Conservation (phyloP, 2,329 filamentous ascomycete species). For the Aspergillus floridensis region DNA sequence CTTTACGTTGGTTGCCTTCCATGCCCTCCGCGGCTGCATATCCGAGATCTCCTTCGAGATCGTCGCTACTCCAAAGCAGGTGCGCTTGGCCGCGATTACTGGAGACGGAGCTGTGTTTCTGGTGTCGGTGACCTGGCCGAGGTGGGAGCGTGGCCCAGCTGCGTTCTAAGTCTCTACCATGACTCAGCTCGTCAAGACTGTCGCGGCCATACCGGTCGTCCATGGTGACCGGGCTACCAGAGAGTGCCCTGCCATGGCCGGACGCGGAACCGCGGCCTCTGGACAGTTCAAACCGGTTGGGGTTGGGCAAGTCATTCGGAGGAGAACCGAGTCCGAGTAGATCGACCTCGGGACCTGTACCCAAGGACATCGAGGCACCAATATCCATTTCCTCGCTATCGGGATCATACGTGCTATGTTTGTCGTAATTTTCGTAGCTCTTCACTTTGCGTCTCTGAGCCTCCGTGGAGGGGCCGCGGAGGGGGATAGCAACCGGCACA, state of each 20-base stretch:
- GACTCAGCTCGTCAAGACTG: slow-evolving; percentile 30
- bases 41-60: slow-evolving; percentile 86
- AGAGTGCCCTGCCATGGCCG: slow-evolving; percentile 35
- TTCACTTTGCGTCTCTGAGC: slow-evolving; percentile 65
- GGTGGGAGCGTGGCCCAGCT: slow-evolving; percentile 38
- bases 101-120: slow-evolving; percentile 42
- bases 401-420: slow-evolving; percentile 35
- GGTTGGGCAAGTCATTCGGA: slow-evolving; percentile 64
- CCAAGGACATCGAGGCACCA: slow-evolving; percentile 63
- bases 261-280: slow-evolving; percentile 37
- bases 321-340: slow-evolving; percentile 64
- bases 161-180: slow-evolving; percentile 36
- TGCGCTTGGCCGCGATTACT: slow-evolving; percentile 33
- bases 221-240: slow-evolving; percentile 37
- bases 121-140: slow-evolving; percentile 31
- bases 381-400: slow-evolving; percentile 92
- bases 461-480: slow-evolving; percentile 81
- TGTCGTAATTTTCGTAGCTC: slow-evolving; percentile 35
- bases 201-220: slow-evolving; percentile 29
- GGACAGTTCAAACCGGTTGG: slow-evolving; percentile 70
- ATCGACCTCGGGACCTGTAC: slow-evolving; percentile 56
- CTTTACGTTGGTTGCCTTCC: slow-evolving; percentile 86
- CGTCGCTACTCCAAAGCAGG: slow-evolving; percentile 63
- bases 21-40: slow-evolving; percentile 92
- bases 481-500: slow-evolving; percentile 87